A percentile compares a stretch with the other conserved stretches of the same genome.
phyloP scores from a whole-genome alignment of 306 rosid species.

The Trifolium dubium region DNA sequence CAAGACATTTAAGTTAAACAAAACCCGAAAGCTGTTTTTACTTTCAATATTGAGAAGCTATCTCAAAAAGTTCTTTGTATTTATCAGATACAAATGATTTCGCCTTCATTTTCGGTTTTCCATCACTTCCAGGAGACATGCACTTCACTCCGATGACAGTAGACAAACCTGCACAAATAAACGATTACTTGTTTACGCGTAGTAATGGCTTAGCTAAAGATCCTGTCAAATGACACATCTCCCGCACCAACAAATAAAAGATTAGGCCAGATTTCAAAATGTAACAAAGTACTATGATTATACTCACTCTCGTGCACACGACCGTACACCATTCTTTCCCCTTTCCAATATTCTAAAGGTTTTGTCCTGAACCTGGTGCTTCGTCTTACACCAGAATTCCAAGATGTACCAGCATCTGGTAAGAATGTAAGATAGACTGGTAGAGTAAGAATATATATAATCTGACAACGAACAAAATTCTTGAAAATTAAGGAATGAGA shows the following conservation, averaged over 20 bases:
- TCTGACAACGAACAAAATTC: constrained; percentile 9
- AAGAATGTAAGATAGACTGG: no score
- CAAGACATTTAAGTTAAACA: not conserved
- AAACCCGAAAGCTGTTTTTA: not conserved
- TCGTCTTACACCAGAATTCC: constrained; percentile 76
- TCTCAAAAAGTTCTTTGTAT: constrained; percentile 69
- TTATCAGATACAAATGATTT: constrained; percentile 64
- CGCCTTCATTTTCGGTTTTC: constrained; percentile 60
- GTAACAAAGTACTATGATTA: constrained; percentile 13
- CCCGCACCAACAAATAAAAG: not conserved
- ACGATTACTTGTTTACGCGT: not conserved
- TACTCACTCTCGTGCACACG: constrained; percentile 80
- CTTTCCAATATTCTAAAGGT: constrained; percentile 93
- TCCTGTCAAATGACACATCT: constrained; percentile 10
- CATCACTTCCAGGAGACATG: constrained; percentile 64
- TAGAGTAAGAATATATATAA: not conserved
- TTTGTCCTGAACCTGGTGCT: constrained; percentile 82
- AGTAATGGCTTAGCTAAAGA: not conserved
- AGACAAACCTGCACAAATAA: constrained; percentile 60
- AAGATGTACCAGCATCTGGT: constrained; percentile 69
- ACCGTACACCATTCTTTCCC: constrained; percentile 76
- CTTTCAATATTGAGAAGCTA: constrained; percentile 64
- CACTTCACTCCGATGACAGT: constrained; percentile 88
- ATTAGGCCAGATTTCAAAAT: constrained; percentile 13
- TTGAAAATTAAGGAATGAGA: constrained; percentile 30